These are phyloP conservation scores for Avena sativa DNA, from an alignment of 176 grass and related monocot species.

Conservation along the genomic window DNA sequence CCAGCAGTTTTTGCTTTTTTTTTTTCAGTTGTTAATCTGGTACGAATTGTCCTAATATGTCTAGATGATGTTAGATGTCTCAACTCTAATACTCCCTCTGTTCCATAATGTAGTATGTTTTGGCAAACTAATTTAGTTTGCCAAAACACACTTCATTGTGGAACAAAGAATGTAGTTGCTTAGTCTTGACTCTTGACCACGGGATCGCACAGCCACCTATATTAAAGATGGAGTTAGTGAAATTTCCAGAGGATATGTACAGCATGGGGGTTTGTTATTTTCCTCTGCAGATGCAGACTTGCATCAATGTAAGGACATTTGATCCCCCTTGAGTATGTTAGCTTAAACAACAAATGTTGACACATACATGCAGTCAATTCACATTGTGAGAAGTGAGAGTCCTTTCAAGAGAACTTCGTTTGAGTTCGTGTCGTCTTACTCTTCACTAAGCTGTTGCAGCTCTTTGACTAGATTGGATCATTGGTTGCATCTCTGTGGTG, in stretches of 20 bases:
- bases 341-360: not conserved
- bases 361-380: not conserved
- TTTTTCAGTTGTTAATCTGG: not conserved
- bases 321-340: not conserved
- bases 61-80: not conserved
- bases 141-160: too few species aligned
- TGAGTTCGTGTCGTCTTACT: not conserved
- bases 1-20: not conserved
- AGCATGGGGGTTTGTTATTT: too few species aligned
- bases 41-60: not conserved
- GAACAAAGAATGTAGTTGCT: not conserved
- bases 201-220: not conserved
- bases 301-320: not conserved
- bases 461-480: not conserved
- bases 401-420: not conserved
- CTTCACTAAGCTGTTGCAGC: not conserved
- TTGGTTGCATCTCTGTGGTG: not conserved
- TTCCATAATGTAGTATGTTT: too few species aligned
- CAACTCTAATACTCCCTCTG: not conserved
- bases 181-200: not conserved
- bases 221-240: not conserved
- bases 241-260: not conserved
- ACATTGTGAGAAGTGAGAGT: not conserved
- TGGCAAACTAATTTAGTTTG: too few species aligned
- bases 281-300: not conserved